These are phyloP conservation scores for Venturia oleaginea DNA, from an alignment of 2,329 filamentous ascomycete species.

Conservation along the genomic window DNA sequence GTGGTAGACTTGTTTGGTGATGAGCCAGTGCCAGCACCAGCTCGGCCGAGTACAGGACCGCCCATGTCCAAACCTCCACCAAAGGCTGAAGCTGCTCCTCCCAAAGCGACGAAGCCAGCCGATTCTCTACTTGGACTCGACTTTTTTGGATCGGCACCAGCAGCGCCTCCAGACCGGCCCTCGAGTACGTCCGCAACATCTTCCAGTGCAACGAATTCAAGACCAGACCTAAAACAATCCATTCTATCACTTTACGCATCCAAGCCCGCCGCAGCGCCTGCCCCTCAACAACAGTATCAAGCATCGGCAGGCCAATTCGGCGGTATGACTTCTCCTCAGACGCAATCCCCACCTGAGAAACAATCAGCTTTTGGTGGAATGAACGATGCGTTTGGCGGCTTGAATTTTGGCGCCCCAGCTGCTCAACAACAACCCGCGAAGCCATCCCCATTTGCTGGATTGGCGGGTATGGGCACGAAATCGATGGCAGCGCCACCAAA, in stretches of 20 bases:
- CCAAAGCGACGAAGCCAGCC: conserved; percentile 56
- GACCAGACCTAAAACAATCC: conserved; percentile 92
- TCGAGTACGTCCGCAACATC: conserved; percentile 66
- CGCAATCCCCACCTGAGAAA: conserved; percentile 20
- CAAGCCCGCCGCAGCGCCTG: conserved; percentile 57
- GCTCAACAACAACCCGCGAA: conserved; percentile 42
- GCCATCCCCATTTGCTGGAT: conserved; percentile 54
- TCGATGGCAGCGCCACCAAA: conserved; percentile 22
- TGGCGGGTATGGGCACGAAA: conserved; percentile 37
- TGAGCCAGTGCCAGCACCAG: conserved; percentile 53
- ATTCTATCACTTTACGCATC: conserved; percentile 92
- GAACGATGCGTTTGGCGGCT: conserved; percentile 69
- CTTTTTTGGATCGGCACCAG: conserved; percentile 68
- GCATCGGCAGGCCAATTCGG: conserved; percentile 40
- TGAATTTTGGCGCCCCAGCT: conserved; percentile 48
- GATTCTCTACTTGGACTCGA: conserved; percentile 89
- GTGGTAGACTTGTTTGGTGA: conserved; percentile 78
- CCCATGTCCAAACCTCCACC: conserved; percentile 52
- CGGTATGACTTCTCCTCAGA: conserved; percentile 42
- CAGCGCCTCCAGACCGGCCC: conserved; percentile 64
- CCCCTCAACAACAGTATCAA: conserved; percentile 42
- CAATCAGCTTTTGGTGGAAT: conserved; percentile 53
- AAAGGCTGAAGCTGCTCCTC: conserved; percentile 54
- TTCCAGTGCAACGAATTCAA: conserved; percentile 52
- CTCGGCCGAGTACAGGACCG: conserved; percentile 64